Conservation (phyloP, 139 green algal genomes). For the Volvox africanus region DNA sequence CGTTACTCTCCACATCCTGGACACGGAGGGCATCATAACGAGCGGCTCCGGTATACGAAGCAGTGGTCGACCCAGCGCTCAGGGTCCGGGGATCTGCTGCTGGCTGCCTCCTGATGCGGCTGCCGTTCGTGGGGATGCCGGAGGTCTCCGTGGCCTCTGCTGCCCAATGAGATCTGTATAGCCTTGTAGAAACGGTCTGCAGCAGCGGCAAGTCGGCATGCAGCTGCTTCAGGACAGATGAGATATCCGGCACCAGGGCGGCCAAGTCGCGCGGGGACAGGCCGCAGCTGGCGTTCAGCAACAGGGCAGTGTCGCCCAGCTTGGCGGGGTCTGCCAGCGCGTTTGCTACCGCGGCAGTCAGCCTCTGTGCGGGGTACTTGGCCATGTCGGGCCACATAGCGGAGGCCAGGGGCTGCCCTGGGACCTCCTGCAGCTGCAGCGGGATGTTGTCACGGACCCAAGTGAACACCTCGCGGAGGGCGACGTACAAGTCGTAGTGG, state of each 20-base stretch:
- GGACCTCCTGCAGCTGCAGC: background rate
- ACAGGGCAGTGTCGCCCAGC: background rate
- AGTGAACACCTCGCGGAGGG: background rate
- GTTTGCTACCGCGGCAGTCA: background rate
- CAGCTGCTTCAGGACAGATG: background rate
- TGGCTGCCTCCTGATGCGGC: too few relatives aligned
- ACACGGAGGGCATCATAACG: too few relatives aligned
- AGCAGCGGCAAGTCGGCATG: background rate
- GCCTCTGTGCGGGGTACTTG: background rate
- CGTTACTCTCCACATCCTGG: too few relatives aligned
- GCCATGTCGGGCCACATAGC: background rate
- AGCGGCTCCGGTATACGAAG: too few relatives aligned
- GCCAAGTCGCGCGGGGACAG: background rate
- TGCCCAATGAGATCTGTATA: background rate
- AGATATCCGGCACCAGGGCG: background rate
- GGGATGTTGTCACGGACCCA: conserved; percentile 29
- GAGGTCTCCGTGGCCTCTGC: too few relatives aligned
- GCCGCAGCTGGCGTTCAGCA: background rate
- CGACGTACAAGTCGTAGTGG: conserved; percentile 15
- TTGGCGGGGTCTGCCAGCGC: background rate
- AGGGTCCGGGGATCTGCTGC: too few relatives aligned
- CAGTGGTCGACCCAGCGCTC: too few relatives aligned
- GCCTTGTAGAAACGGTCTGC: background rate
- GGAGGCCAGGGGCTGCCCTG: background rate
- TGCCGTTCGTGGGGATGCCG: too few relatives aligned